These are phyloP conservation scores for Martensiomyces pterosporus DNA, from an alignment of 192 early-diverging fungal species.

Conservation along the genomic window DNA sequence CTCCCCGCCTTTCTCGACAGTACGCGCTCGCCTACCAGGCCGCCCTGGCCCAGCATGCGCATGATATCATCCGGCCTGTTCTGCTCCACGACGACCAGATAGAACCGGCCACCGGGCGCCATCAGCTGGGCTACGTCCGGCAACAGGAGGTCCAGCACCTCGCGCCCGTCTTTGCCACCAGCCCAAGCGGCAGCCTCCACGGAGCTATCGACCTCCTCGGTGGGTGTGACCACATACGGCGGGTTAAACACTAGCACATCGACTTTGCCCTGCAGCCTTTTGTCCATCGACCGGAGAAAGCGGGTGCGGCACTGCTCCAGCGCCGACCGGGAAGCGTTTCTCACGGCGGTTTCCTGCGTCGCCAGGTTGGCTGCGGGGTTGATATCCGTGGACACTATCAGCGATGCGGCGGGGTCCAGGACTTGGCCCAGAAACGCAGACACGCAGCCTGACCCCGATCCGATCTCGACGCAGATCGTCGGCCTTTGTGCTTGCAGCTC, in stretches of 20 bases:
- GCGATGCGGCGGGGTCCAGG: constrained; percentile 8
- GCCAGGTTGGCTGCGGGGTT: constrained; percentile 69
- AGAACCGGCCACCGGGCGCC: constrained; percentile 70
- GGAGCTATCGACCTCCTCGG: constrained; percentile 60
- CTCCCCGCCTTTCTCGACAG: constrained; percentile 25
- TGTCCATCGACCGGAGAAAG: constrained; percentile 54
- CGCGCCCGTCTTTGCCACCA: constrained; percentile 83
- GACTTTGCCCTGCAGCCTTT: constrained; percentile 52
- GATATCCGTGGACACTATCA: constrained; percentile 73
- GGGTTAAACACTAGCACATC: constrained; percentile 93
- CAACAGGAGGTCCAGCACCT: constrained; percentile 77
- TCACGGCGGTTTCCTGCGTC: constrained; percentile 59
- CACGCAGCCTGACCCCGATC: constrained; percentile 83
- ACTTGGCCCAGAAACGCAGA: constrained; percentile 67
- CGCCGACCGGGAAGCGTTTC: constrained; percentile 37
- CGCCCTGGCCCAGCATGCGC: constrained; percentile 45
- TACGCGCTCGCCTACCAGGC: constrained; percentile 18
- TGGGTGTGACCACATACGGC: constrained; percentile 87
- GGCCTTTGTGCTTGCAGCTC: constrained; percentile 56
- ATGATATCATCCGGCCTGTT: constrained; percentile 82
- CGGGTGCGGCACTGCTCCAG: constrained; percentile 66
- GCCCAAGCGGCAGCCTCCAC: constrained; percentile 86
- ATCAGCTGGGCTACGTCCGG: constrained; percentile 69
- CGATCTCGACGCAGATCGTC: constrained; percentile 79
- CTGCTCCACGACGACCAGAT: constrained; percentile 80